Evolutionary conservation across 2,329 filamentous ascomycete genomes (phyloP).

Genomic region (Ilyonectria robusta): DNA sequence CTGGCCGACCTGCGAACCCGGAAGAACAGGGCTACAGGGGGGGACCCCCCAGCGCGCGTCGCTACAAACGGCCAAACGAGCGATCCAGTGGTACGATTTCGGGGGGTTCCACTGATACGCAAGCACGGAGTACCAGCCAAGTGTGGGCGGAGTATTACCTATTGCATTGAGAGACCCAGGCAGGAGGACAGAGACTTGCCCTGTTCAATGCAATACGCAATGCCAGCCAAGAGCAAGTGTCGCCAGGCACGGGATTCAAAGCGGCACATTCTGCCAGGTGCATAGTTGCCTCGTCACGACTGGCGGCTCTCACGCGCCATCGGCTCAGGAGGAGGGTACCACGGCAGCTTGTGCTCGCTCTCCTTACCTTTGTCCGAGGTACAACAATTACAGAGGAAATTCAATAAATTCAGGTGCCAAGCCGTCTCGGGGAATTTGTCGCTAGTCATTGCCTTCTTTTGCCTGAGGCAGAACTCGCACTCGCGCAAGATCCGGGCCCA

Average conservation of each 20-base stretch:
- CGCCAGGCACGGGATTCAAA: neutral
- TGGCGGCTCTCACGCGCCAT: neutral
- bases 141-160: slow-evolving; percentile 8
- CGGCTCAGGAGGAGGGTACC: neutral
- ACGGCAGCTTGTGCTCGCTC: neutral
- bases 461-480: slow-evolving; percentile 26
- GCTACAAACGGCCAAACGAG: slow-evolving; percentile 17
- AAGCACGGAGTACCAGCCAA: neutral
- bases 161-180: slow-evolving; percentile 1
- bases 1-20: slow-evolving; percentile 34
- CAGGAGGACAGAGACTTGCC: neutral
- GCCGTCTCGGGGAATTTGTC: neutral
- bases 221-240: neutral
- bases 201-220: neutral
- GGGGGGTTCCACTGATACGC: slow-evolving; percentile 43
- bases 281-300: neutral
- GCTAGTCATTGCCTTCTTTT: neutral
- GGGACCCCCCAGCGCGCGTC: slow-evolving; percentile 31
- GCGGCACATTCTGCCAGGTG: neutral
- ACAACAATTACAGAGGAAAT: neutral
- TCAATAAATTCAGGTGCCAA: neutral
- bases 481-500: neutral
- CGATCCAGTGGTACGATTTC: slow-evolving; percentile 46
- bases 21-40: slow-evolving; percentile 43
- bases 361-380: neutral